phyloP scores from a whole-genome alignment of 805 yeast species.

The Monosporozyma yasuniensis region DNA sequence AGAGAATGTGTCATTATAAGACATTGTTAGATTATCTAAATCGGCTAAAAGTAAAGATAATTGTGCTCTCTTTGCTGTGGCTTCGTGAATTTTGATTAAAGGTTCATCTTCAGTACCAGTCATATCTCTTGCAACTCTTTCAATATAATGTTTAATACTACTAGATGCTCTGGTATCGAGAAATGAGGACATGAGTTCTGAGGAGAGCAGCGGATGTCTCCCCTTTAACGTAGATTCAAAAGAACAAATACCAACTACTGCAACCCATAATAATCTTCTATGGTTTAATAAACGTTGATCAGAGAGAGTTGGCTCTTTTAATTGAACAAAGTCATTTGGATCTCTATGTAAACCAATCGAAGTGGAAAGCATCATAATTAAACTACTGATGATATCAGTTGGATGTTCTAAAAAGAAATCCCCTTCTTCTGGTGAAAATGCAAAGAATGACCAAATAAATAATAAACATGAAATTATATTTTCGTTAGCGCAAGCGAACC shows the following conservation, averaged over 20 bases:
- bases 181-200: slow-evolving; percentile 13
- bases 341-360: slow-evolving; percentile 29
- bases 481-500: slow-evolving; percentile 28
- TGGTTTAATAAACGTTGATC: slow-evolving; percentile 21
- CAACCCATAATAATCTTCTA: slow-evolving; percentile 27
- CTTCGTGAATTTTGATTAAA: slow-evolving; percentile 16
- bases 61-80: slow-evolving; percentile 19
- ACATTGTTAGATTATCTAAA: slow-evolving; percentile 21
- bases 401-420: slow-evolving; percentile 29
- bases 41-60: slow-evolving; percentile 20
- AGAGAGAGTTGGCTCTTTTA: slow-evolving; percentile 11
- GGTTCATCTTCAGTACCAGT: slow-evolving; percentile 6
- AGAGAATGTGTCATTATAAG: slow-evolving; percentile 16
- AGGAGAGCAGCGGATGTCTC: slow-evolving; percentile 18
- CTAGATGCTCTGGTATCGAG: slow-evolving; percentile 14
- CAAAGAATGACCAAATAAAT: slow-evolving; percentile 28
- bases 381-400: slow-evolving; percentile 26
- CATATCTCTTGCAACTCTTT: slow-evolving; percentile 16
- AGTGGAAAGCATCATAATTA: slow-evolving; percentile 24
- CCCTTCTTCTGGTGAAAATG: slow-evolving; percentile 30
- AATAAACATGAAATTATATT: slow-evolving; percentile 23
- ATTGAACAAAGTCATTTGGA: slow-evolving; percentile 24
- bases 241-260: slow-evolving; percentile 18
- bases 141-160: slow-evolving; percentile 13
- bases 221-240: slow-evolving; percentile 27